phyloP scores from a whole-genome alignment of 352 stramenopile genomes.

The Pythium folliculosum region DNA sequence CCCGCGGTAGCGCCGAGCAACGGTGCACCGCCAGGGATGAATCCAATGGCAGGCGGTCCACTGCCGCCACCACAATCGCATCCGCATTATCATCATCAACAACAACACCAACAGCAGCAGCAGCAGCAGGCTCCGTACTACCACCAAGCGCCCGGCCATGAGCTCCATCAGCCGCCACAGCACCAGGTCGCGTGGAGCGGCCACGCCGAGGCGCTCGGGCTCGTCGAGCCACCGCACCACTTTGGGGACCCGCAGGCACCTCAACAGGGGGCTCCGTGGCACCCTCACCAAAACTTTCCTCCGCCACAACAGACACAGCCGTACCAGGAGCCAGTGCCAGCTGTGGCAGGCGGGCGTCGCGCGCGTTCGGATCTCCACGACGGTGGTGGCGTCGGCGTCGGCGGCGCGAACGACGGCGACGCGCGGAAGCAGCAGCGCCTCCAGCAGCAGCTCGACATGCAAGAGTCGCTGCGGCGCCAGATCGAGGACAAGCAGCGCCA shows the following conservation, averaged over 20 bases:
- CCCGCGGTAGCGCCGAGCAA: slow-evolving; percentile 1
- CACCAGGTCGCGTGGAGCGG: slow-evolving; percentile 23
- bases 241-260: not conserved
- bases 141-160: not conserved
- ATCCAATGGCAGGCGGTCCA: not conserved
- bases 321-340: not conserved
- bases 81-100: too few relatives aligned
- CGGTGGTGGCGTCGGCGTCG: not conserved
- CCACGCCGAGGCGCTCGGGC: slow-evolving; percentile 12
- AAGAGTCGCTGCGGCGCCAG: slow-evolving; percentile 51
- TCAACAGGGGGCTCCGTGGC: not conserved
- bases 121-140: not conserved
- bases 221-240: slow-evolving; percentile 11
- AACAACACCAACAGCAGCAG: not conserved
- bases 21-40: not conserved
- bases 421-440: slow-evolving; percentile 11
- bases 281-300: not conserved
- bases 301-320: not conserved
- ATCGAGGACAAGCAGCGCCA: slow-evolving; percentile 67
- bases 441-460: slow-evolving; percentile 51
- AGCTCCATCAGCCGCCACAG: slow-evolving; percentile 14
- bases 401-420: slow-evolving; percentile 15
- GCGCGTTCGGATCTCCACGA: slow-evolving; percentile 40
- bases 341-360: not conserved
- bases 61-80: not conserved